Evolutionary conservation across 306 rosid genomes (phyloP).

Genomic region (Lupinus albus): DNA sequence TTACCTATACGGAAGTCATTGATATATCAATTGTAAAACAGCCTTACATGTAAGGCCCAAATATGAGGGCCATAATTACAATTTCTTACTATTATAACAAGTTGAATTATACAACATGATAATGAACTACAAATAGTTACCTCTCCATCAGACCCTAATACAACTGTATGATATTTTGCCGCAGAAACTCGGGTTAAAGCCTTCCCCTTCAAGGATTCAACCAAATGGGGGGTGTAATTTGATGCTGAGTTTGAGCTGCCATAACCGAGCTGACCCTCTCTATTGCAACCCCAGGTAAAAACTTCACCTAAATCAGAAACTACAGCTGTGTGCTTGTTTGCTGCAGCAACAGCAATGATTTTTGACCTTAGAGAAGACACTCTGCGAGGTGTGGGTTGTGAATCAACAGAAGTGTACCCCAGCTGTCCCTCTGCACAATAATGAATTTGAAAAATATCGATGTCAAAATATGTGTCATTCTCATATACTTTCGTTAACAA

Average conservation of each 20-base stretch:
- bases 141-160: constrained; percentile 96
- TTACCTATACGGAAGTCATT: background rate
- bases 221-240: constrained; percentile 83
- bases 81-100: constrained; percentile 27
- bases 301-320: constrained; percentile 88
- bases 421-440: constrained; percentile 91
- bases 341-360: constrained; percentile 84
- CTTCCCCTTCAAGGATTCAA: constrained; percentile 93
- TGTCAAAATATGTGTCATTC: constrained; percentile 30
- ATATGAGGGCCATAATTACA: background rate
- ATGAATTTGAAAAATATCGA: constrained; percentile 30
- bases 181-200: constrained; percentile 68
- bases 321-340: constrained; percentile 96
- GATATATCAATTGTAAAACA: background rate
- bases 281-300: constrained; percentile 94
- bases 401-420: constrained; percentile 92
- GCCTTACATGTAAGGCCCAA: constrained; percentile 3
- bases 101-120: constrained; percentile 23
- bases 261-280: constrained; percentile 97
- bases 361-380: constrained; percentile 81
- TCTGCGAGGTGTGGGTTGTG: constrained; percentile 92
- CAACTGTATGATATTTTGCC: constrained; percentile 89
- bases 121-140: constrained; percentile 49
- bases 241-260: constrained; percentile 98
- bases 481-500: constrained; percentile 18